phyloP scores from a whole-genome alignment of 108 stramenopile species.

The Fragilaria radians region DNA sequence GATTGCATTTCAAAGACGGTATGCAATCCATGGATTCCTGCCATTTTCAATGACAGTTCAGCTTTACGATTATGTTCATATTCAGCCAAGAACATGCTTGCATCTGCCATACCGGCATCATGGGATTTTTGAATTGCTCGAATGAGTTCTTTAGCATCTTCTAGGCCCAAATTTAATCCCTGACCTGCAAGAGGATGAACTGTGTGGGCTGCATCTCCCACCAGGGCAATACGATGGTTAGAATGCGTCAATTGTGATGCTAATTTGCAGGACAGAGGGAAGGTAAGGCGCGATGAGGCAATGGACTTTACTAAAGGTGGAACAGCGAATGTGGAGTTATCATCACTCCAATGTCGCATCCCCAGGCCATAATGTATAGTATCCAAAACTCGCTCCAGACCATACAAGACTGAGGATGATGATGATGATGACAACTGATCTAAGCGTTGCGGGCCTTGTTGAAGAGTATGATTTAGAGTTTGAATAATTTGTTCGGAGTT shows the following conservation, averaged over 20 bases:
- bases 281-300: slow-evolving; percentile 30
- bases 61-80: slow-evolving; percentile 29
- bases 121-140: slow-evolving; percentile 42
- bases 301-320: slow-evolving; percentile 29
- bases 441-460: slow-evolving; percentile 52
- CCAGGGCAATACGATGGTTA: slow-evolving; percentile 58
- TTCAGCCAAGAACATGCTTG: slow-evolving; percentile 23
- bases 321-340: slow-evolving; percentile 9
- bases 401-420: slow-evolving; percentile 9
- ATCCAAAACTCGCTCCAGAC: slow-evolving; percentile 38
- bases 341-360: slow-evolving; percentile 29
- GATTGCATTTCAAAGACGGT: slow-evolving; percentile 38
- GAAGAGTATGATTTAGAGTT: slow-evolving; percentile 49
- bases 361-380: slow-evolving; percentile 41
- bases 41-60: slow-evolving; percentile 28
- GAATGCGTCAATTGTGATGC: slow-evolving; percentile 26
- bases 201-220: slow-evolving; percentile 95
- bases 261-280: slow-evolving; percentile 46
- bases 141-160: slow-evolving; percentile 66
- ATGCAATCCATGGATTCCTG: slow-evolving; percentile 73
- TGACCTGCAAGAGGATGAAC: slow-evolving; percentile 98
- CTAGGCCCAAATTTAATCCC: slow-evolving; percentile 92
- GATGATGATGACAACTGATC: slow-evolving; percentile 20
- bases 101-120: slow-evolving; percentile 65
- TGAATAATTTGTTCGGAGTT: slow-evolving; percentile 21